These are phyloP conservation scores for Arbutus unedo DNA, from an alignment of 148 eudicot genomes.

Conservation along the genomic window DNA sequence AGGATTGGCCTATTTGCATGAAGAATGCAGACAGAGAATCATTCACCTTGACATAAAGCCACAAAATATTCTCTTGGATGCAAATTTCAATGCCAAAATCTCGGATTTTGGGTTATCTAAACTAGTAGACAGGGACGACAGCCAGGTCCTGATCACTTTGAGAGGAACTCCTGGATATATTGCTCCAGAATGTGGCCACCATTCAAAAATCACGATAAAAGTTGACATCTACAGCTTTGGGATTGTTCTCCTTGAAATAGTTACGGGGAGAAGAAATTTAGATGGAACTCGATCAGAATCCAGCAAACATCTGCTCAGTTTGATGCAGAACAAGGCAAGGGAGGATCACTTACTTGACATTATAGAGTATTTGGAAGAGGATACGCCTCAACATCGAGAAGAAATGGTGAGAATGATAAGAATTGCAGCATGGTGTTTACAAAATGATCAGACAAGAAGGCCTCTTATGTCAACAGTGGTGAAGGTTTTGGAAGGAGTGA, in stretches of 20 bases:
- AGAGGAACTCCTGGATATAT: conserved; percentile 23
- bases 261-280: conserved; percentile 12
- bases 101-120: conserved; percentile 18
- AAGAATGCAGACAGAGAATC: conserved; percentile 22
- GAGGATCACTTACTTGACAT: conserved; percentile 11
- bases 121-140: conserved; percentile 12
- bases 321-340: conserved; percentile 16
- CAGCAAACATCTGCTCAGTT: conserved; percentile 8
- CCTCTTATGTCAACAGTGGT: conserved; percentile 21
- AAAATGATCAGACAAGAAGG: conserved; percentile 9
- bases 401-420: conserved; percentile 14
- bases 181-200: conserved; percentile 11
- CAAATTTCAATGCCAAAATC: conserved; percentile 17
- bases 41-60: conserved; percentile 24
- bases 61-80: conserved; percentile 21
- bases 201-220: background rate
- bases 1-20: conserved; percentile 20
- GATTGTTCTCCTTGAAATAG: conserved; percentile 15
- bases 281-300: conserved; percentile 10
- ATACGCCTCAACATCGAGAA: background rate
- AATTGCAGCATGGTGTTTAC: conserved; percentile 22
- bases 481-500: conserved; percentile 23
- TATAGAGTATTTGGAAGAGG: conserved; percentile 2
- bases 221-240: conserved; percentile 19
- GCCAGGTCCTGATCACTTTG: conserved; percentile 12